These are phyloP conservation scores for Ustilago xerochloae DNA, from an alignment of 1,284 basidiomycete genomes.

Conservation along the genomic window DNA sequence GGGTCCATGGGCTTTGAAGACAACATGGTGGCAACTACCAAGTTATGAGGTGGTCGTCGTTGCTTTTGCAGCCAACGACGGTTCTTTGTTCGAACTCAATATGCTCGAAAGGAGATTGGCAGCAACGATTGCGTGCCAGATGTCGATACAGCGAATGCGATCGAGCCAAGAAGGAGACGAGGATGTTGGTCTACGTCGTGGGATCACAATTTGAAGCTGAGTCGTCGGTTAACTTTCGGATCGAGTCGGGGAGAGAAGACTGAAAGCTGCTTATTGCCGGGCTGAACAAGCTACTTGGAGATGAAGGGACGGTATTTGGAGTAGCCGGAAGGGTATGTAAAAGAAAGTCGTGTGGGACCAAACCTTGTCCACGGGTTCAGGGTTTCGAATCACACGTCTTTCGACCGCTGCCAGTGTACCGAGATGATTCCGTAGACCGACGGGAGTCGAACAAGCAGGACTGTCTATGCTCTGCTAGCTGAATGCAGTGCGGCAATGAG, in stretches of 20 bases:
- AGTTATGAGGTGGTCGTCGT: neutral
- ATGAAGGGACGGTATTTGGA: neutral
- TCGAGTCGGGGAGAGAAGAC: too few relatives aligned
- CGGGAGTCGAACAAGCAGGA: conserved; percentile 4
- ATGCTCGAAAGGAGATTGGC: too few relatives aligned
- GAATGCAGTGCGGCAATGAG: neutral
- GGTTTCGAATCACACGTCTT: too few relatives aligned
- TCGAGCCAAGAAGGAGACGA: neutral
- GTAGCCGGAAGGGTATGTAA: neutral
- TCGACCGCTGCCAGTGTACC: too few relatives aligned
- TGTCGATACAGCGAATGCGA: neutral
- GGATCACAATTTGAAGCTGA: neutral
- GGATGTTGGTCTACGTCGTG: neutral
- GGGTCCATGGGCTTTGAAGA: conserved; percentile 55
- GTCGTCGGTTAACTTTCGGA: neutral
- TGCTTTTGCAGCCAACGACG: conserved; percentile 5
- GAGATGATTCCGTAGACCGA: conserved; percentile 8
- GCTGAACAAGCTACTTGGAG: neutral
- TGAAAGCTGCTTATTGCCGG: neutral
- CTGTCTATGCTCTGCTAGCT: neutral
- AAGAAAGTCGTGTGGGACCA: conserved; percentile 6
- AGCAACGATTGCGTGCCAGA: neutral
- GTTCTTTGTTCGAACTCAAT: neutral
- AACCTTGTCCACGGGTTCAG: conserved; percentile 15
- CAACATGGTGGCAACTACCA: conserved; percentile 30